phyloP scores from a whole-genome alignment of 768 basidiomycete genomes.

The Tylopilus rubrobrunneus region DNA sequence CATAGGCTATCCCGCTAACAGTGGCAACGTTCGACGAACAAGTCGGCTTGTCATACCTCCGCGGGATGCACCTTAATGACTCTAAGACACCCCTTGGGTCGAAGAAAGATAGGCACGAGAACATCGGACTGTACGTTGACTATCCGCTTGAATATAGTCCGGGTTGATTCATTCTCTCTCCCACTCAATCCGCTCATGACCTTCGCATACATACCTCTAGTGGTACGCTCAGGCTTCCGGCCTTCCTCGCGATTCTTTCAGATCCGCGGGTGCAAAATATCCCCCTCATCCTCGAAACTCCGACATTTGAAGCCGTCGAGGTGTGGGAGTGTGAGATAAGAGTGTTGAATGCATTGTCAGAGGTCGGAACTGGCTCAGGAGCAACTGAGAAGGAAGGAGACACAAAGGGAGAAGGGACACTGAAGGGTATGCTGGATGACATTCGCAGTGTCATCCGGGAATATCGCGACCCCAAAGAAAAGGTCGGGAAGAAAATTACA shows the following conservation, averaged over 20 bases:
- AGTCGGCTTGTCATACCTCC: constrained; percentile 69
- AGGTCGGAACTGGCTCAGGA: background rate
- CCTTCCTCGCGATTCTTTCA: constrained; percentile 63
- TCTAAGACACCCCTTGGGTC: constrained; percentile 63
- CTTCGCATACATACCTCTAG: constrained; percentile 31
- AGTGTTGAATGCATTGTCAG: constrained; percentile 47
- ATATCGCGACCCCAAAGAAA: constrained; percentile 10
- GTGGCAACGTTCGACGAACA: constrained; percentile 64
- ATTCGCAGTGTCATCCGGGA: constrained; percentile 13
- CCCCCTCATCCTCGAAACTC: constrained; percentile 82
- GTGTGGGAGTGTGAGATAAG: constrained; percentile 76
- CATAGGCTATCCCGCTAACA: constrained; percentile 15
- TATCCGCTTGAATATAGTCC: background rate
- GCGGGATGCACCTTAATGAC: constrained; percentile 85
- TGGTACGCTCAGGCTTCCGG: constrained; percentile 59
- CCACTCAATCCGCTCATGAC: background rate
- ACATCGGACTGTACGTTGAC: constrained; percentile 69
- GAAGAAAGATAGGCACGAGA: constrained; percentile 78
- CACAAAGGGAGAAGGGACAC: background rate
- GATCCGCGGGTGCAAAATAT: constrained; percentile 66
- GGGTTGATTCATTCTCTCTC: background rate
- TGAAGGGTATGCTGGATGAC: constrained; percentile 10
- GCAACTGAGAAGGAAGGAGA: background rate
- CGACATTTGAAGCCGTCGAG: constrained; percentile 59
- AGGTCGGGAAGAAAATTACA: background rate